A percentile compares a stretch with the other conserved stretches of the same genome.
These are phyloP conservation scores for Trichosporon coremiiforme DNA, from an alignment of 1,284 basidiomycete species.

Conservation along the genomic window DNA sequence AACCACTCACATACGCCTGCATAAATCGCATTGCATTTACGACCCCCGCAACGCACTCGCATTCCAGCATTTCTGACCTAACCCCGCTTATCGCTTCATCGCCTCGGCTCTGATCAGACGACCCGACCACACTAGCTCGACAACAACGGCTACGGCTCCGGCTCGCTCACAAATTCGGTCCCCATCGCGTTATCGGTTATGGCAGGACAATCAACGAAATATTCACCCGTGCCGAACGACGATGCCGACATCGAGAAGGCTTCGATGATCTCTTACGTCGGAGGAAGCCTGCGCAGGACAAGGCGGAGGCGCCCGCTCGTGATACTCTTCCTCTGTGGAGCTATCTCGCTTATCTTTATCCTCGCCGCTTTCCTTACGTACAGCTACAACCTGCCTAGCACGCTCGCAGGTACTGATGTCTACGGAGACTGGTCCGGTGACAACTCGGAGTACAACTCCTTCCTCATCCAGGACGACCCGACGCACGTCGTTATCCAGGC, in stretches of 20 bases:
- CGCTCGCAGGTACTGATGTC: not conserved
- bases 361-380: not conserved
- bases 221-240: conserved; percentile 11
- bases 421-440: not conserved
- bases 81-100: not conserved
- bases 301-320: conserved; percentile 1
- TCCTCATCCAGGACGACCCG: conserved; percentile 22
- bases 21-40: not conserved
- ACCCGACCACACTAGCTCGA: not conserved
- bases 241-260: conserved; percentile 15
- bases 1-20: not conserved
- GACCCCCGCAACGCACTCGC: not conserved
- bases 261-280: conserved; percentile 7
- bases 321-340: not conserved
- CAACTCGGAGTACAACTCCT: conserved; percentile 17
- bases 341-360: not conserved
- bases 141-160: not conserved
- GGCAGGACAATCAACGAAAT: not conserved
- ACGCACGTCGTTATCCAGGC: conserved; percentile 34
- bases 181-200: not conserved
- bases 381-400: not conserved
- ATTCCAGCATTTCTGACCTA: not conserved
- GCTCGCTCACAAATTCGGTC: conserved; percentile 2
- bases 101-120: not conserved
- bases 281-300: conserved; percentile 14